Percentiles rank a stretch among this genome's conserved stretches.
phyloP scores from a whole-genome alignment of 2,329 filamentous ascomycete species.

The Aspergillus glaucus region DNA sequence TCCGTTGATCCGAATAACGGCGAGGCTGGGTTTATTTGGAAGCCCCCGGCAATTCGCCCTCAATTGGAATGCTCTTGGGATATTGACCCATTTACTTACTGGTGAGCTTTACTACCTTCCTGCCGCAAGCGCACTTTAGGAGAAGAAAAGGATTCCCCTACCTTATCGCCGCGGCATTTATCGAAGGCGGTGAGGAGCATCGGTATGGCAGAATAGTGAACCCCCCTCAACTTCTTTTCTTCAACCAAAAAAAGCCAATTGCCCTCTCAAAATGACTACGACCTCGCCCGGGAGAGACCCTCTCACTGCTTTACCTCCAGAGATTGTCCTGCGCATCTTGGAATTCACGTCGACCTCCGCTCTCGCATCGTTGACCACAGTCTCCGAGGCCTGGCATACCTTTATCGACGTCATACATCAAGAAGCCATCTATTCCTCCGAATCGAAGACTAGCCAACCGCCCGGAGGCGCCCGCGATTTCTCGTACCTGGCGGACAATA shows the following conservation, averaged over 20 bases:
- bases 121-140: no score
- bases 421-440: constrained; percentile 36
- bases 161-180: background rate
- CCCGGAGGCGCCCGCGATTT: constrained; percentile 22
- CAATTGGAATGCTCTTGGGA: no score
- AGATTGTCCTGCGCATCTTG: constrained; percentile 37
- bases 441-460: constrained; percentile 25
- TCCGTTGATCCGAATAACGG: no score
- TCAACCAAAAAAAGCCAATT: background rate
- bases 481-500: constrained; percentile 18
- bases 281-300: constrained; percentile 15
- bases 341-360: constrained; percentile 31
- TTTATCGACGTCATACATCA: constrained; percentile 41
- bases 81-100: no score
- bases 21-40: no score
- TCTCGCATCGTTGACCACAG: constrained; percentile 30
- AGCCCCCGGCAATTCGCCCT: no score
- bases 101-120: no score
- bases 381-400: constrained; percentile 33
- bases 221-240: background rate
- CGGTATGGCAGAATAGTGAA: background rate
- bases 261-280: constrained; percentile 13
- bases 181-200: background rate
- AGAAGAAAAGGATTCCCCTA: no score
- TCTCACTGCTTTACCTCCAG: constrained; percentile 29